phyloP scores from a whole-genome alignment of 306 rosid genomes.

The Vigna unguiculata region DNA sequence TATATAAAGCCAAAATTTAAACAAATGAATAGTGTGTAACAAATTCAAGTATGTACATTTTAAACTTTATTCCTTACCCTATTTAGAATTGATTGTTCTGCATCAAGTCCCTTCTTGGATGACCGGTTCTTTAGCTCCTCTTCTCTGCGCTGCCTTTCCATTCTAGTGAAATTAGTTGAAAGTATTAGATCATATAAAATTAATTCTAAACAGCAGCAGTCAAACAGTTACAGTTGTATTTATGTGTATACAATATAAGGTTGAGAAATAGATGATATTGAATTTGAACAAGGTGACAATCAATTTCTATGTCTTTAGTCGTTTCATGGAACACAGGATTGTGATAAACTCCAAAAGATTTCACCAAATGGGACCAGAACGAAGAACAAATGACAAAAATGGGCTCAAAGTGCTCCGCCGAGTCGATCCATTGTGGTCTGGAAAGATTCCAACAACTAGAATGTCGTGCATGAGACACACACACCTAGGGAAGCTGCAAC shows the following conservation, averaged over 20 bases:
- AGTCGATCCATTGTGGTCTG: too few species aligned
- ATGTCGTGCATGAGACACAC: too few species aligned
- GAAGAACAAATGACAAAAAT: too few species aligned
- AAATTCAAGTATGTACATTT: slow-evolving; percentile 30
- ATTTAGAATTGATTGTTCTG: slow-evolving; percentile 60
- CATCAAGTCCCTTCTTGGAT: slow-evolving; percentile 56
- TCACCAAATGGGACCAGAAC: too few species aligned
- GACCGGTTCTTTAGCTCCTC: slow-evolving; percentile 65
- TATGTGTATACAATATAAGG: background rate
- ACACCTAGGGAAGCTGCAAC: too few species aligned
- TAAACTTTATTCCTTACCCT: slow-evolving; percentile 49
- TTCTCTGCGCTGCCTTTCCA: slow-evolving; percentile 73
- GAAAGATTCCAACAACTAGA: too few species aligned
- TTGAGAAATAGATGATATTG: slow-evolving; percentile 22
- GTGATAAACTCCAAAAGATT: too few species aligned
- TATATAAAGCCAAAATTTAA: slow-evolving; percentile 28
- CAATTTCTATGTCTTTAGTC: too few species aligned
- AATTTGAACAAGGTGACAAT: background rate
- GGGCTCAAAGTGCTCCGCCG: too few species aligned
- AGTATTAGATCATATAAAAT: slow-evolving; percentile 31
- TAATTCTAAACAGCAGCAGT: slow-evolving; percentile 22
- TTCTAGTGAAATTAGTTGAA: slow-evolving; percentile 50
- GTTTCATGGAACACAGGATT: too few species aligned
- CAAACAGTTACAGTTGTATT: background rate
- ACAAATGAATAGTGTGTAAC: slow-evolving; percentile 14